phyloP scores from a whole-genome alignment of 352 stramenopile species.

The Salisapilia sapeloensis region DNA sequence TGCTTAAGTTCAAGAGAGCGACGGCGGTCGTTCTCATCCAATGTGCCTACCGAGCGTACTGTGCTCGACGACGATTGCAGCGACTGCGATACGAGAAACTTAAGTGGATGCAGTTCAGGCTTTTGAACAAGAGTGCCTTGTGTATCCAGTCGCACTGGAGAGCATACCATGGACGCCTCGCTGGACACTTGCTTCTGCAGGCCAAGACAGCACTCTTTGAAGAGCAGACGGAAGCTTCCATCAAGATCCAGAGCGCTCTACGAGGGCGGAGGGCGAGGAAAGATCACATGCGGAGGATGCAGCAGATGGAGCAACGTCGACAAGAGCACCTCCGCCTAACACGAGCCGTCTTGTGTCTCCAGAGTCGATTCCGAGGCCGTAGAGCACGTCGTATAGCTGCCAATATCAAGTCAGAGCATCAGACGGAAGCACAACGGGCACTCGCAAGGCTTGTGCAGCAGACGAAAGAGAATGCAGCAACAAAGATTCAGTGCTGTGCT shows the following conservation, averaged over 20 bases:
- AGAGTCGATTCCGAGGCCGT: constrained; percentile 42
- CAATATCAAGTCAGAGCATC: constrained; percentile 16
- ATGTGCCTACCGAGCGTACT: constrained; percentile 35
- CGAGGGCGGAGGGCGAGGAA: constrained; percentile 28
- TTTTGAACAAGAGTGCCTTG: constrained; percentile 42
- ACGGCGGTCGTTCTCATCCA: constrained; percentile 42
- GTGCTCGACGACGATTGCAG: constrained; percentile 23
- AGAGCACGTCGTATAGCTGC: constrained; percentile 17
- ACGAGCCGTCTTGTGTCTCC: constrained; percentile 32
- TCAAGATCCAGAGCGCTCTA: constrained; percentile 34
- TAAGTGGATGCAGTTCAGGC: constrained; percentile 40
- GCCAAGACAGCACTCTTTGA: constrained; percentile 23
- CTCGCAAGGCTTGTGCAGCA: constrained; percentile 37
- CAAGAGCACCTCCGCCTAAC: constrained; percentile 14
- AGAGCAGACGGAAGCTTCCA: constrained; percentile 36
- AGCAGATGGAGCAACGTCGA: constrained; percentile 7
- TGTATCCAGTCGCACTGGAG: constrained; percentile 66
- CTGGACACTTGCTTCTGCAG: constrained; percentile 31
- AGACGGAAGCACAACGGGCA: constrained; percentile 22
- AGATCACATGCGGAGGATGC: constrained; percentile 10
- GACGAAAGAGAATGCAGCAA: constrained; percentile 34
- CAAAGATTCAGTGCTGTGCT: constrained; percentile 51
- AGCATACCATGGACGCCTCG: constrained; percentile 47
- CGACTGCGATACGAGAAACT: constrained; percentile 40
- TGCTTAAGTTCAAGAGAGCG: constrained; percentile 19